A percentile compares a stretch with the other conserved stretches of the same genome.
Evolutionary conservation across 352 stramenopile species (phyloP).

Genomic region (Phytophthora tubulina): DNA sequence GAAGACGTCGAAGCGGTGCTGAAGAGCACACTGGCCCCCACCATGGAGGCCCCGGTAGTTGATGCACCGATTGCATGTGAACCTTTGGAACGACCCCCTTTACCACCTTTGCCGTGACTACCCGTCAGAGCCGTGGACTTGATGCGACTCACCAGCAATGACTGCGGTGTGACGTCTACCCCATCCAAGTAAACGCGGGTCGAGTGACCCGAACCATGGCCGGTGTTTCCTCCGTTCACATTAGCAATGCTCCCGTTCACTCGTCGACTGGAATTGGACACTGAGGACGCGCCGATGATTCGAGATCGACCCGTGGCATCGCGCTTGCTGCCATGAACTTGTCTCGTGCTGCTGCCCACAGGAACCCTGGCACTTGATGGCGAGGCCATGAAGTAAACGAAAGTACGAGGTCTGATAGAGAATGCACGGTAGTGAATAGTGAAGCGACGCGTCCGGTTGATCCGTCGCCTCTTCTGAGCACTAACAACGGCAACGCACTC

Average conservation of each 20-base stretch:
- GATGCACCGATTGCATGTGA: constrained; percentile 23
- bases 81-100: constrained; percentile 47
- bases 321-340: constrained; percentile 53
- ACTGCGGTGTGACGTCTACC: constrained; percentile 80
- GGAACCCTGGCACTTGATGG: constrained; percentile 56
- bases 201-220: constrained; percentile 39
- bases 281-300: constrained; percentile 61
- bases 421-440: background rate
- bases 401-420: background rate
- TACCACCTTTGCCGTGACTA: constrained; percentile 18
- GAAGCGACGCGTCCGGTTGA: constrained; percentile 20
- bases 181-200: constrained; percentile 77
- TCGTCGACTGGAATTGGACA: constrained; percentile 76
- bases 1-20: constrained; percentile 66
- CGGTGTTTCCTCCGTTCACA: constrained; percentile 33
- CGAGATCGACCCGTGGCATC: constrained; percentile 67
- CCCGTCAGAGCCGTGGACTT: constrained; percentile 58
- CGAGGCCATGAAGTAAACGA: constrained; percentile 49
- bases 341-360: constrained; percentile 47
- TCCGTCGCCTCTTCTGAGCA: too few relatives aligned
- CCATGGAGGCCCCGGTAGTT: constrained; percentile 36
- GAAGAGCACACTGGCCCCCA: constrained; percentile 62
- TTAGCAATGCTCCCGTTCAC: constrained; percentile 60
- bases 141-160: constrained; percentile 76
- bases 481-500: too few relatives aligned